These are phyloP conservation scores for Myxozyma neotropica DNA, from an alignment of 805 yeast species.

Conservation along the genomic window DNA sequence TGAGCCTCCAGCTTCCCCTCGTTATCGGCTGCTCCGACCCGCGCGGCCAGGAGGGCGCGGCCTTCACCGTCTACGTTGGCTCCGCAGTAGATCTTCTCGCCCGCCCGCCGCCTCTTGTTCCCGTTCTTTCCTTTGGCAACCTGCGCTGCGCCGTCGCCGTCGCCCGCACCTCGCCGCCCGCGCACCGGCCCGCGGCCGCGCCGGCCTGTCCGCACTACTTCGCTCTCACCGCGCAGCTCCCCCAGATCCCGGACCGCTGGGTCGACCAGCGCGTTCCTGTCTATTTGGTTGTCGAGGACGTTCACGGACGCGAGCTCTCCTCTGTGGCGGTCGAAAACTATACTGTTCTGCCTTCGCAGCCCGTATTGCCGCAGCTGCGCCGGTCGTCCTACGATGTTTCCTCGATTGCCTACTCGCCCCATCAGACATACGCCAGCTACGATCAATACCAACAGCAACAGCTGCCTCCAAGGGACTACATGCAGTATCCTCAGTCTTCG, in stretches of 20 bases:
- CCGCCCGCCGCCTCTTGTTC: conserved; percentile 10
- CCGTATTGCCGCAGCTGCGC: conserved; percentile 8
- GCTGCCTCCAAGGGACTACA: conserved; percentile 2
- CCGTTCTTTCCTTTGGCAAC: conserved; percentile 20
- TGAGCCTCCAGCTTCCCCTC: conserved; percentile 16
- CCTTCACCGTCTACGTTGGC: conserved; percentile 27
- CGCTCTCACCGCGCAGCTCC: conserved; percentile 26
- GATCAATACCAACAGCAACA: conserved; percentile 4
- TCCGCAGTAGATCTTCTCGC: conserved; percentile 16
- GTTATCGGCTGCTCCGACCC: conserved; percentile 31
- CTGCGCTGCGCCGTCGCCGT: conserved; percentile 24
- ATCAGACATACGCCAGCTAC: not conserved
- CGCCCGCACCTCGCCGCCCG: conserved; percentile 24
- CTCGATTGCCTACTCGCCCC: conserved; percentile 3
- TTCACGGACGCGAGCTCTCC: conserved; percentile 24
- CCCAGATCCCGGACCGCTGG: conserved; percentile 26
- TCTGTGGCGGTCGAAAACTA: conserved; percentile 23
- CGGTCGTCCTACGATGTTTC: conserved; percentile 2
- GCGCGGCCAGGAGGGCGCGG: conserved; percentile 23
- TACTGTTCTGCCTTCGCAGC: conserved; percentile 2
- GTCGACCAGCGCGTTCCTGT: conserved; percentile 23
- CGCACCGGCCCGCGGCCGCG: conserved; percentile 1
- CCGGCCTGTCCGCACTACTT: conserved; percentile 16
- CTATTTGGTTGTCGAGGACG: conserved; percentile 23
- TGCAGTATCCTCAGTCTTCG: not conserved